Conservation (phyloP, 805 yeast species). For the Ogataea ramenticola region DNA sequence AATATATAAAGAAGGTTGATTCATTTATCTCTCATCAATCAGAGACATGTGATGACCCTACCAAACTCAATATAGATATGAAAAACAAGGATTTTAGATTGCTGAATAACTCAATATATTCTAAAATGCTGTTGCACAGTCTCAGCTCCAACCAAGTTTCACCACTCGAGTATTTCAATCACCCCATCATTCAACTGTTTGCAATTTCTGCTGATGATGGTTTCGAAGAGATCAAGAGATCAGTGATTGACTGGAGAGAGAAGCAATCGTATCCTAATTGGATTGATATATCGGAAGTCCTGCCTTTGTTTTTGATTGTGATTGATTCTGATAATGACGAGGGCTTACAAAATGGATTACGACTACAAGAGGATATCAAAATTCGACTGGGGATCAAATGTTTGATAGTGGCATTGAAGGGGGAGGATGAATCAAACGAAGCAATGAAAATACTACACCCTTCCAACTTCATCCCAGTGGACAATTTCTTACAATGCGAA, state of each 20-base stretch:
- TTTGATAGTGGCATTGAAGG: conserved; percentile 11
- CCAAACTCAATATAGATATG: not conserved
- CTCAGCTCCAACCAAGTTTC: conserved; percentile 49
- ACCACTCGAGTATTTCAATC: conserved; percentile 80
- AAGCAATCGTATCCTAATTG: conserved; percentile 44
- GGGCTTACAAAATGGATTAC: conserved; percentile 32
- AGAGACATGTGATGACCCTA: not conserved
- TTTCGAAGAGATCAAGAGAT: conserved; percentile 48
- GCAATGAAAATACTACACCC: conserved; percentile 16
- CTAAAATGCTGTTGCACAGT: conserved; percentile 52
- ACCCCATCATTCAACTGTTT: conserved; percentile 73
- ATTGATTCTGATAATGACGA: conserved; percentile 39
- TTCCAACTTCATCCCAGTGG: conserved; percentile 32
- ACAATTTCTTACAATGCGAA: conserved; percentile 31
- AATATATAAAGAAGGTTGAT: conserved; percentile 15
- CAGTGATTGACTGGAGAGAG: conserved; percentile 46
- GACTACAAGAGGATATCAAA: conserved; percentile 25
- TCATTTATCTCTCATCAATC: not conserved
- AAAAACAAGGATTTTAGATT: conserved; percentile 7
- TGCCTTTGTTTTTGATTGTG: conserved; percentile 44
- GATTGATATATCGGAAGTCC: conserved; percentile 56
- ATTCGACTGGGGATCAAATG: conserved; percentile 14
- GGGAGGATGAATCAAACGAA: conserved; percentile 1
- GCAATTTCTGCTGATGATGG: conserved; percentile 52
- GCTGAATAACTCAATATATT: conserved; percentile 43